A percentile compares a stretch with the other conserved stretches of the same genome.
phyloP scores from a whole-genome alignment of 106 monocot genomes.

The Dactylorhiza incarnata region DNA sequence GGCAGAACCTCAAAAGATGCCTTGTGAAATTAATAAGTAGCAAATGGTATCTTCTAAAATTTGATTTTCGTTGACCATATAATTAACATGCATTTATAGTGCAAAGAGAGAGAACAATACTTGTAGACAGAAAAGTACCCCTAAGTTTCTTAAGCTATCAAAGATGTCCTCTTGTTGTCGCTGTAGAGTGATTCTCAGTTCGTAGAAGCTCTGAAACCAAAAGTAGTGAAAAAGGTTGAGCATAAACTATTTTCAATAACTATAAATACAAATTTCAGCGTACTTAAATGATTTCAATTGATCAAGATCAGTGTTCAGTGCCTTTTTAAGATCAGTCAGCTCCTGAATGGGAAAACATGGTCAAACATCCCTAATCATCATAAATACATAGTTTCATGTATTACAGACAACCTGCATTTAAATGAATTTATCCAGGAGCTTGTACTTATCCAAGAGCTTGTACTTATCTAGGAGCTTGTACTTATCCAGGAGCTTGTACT shows the following conservation, averaged over 20 bases:
- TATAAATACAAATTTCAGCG: not conserved
- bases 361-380: not conserved
- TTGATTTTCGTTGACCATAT: no score
- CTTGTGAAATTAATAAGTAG: no score
- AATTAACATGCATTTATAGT: not conserved
- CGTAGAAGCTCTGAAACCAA: not conserved
- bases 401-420: not conserved
- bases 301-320: conserved; percentile 1
- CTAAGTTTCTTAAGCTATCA: conserved; percentile 6
- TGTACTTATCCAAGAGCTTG: no score
- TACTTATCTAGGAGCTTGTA: no score
- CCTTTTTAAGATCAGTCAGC: conserved; percentile 4
- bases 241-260: not conserved
- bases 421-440: not conserved
- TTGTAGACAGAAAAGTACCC: not conserved
- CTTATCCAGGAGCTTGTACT: no score
- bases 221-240: not conserved
- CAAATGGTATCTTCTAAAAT: no score
- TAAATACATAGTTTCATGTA: not conserved
- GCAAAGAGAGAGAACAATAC: not conserved
- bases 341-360: not conserved
- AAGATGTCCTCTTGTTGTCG: not conserved
- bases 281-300: conserved; percentile 9
- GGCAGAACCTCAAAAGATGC: no score
- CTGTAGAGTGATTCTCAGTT: conserved; percentile 6